Base-by-base conservation (phyloP, 1,284 basidiomycete species). In the Rhodotorula sp. region DNA sequence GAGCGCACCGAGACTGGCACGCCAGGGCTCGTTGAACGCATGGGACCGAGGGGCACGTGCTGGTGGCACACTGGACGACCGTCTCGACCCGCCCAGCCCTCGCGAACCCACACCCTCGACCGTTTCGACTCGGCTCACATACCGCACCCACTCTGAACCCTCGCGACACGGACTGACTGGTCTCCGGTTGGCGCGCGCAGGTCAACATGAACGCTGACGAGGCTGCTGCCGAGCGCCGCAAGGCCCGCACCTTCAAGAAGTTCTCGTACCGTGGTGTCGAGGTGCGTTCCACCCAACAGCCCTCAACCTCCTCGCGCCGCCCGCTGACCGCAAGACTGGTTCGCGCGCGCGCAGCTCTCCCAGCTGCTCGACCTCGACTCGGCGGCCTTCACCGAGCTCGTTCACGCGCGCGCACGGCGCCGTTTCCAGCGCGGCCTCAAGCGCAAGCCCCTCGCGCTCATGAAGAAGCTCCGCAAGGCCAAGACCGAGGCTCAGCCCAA, bases 341-440 rank as follows among this genome's bases (percentile, higher is more conserved):
- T 27, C 15, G 13, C 44, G 3, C 15, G 15, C 29, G 8, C 13
- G n/a, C 71, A 78, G 85, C 90, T 97, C 77, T 92, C 97, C 81
- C 90, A 95, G 84, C 92, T 99, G 81, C 86, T 99, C 79, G 95
- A 99, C 84, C 83, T 99, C 85, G 87, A 84, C 84, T 98, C 95
- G 80, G 95, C 98, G 82, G 90, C 93, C 70, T 80, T 81, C 72
- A 78, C 80, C 78, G 82, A 94, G 89, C 88, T 99, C 82, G 95
- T 99, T 77, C 95, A 98, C 83, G 93, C 95, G 77, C 94, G 96
- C 82, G 96, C 95, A 69, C 93, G 96, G 80, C 89, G 96, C 83
- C 92, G 94, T 83, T 99, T 99, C 90, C 90, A 94, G 84, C 92
- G 96, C 78, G 96, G 96, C 79, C 89, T 99, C 78, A 99, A 98